A percentile compares a stretch with the other conserved stretches of the same genome.
These are phyloP conservation scores for Apiotrichum sp. DNA, from an alignment of 1,284 basidiomycete species.

Conservation along the genomic window DNA sequence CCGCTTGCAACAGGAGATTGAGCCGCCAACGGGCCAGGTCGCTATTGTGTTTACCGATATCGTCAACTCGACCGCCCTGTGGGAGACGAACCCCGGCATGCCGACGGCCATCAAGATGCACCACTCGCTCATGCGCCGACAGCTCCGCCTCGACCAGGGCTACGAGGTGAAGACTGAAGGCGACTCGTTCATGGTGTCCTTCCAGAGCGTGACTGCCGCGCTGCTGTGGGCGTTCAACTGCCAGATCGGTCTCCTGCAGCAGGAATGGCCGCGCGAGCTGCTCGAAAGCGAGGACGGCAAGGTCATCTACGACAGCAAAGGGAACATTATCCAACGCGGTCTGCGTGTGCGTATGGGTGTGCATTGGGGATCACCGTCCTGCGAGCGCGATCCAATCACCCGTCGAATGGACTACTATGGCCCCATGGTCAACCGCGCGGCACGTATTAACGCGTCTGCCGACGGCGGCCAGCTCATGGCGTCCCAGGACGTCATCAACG, in stretches of 20 bases:
- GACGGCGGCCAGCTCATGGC: slow-evolving; percentile 94
- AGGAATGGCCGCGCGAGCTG: slow-evolving; percentile 90
- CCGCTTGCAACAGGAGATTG: slow-evolving; percentile 70
- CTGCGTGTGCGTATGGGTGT: slow-evolving; percentile 96
- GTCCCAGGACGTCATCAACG: slow-evolving; percentile 79
- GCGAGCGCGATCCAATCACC: slow-evolving; percentile 90
- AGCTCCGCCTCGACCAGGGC: slow-evolving; percentile 84
- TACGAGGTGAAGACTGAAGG: slow-evolving; percentile 99
- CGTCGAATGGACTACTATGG: slow-evolving; percentile 97
- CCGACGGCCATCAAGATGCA: slow-evolving; percentile 88
- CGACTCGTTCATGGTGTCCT: slow-evolving; percentile 98
- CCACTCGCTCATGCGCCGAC: slow-evolving; percentile 78
- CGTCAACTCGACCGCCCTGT: slow-evolving; percentile 90
- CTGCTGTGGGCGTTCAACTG: slow-evolving; percentile 88
- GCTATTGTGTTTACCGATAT: slow-evolving; percentile 98
- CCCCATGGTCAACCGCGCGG: slow-evolving; percentile 85
- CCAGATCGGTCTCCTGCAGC: slow-evolving; percentile 76
- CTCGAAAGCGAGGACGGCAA: slow-evolving; percentile 88
- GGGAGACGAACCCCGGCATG: slow-evolving; percentile 98
- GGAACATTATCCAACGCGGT: slow-evolving; percentile 73
- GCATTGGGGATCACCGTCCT: slow-evolving; percentile 85
- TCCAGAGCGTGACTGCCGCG: slow-evolving; percentile 80
- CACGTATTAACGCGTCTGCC: slow-evolving; percentile 76
- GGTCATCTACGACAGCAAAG: slow-evolving; percentile 64
- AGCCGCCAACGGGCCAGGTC: slow-evolving; percentile 80